phyloP scores from a whole-genome alignment of 1,284 basidiomycete species.

The Rhodotorula sp. region DNA sequence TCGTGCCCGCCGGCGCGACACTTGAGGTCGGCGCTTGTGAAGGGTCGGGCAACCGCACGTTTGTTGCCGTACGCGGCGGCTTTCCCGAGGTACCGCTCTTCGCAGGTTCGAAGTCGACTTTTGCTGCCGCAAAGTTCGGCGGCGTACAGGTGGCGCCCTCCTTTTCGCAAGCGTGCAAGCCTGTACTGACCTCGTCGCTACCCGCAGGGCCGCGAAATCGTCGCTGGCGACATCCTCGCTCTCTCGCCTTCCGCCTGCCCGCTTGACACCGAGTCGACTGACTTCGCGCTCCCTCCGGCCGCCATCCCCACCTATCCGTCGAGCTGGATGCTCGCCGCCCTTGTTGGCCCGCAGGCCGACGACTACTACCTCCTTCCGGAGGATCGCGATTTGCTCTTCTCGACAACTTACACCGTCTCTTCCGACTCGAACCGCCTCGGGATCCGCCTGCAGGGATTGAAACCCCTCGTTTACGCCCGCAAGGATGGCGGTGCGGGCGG shows the following conservation, averaged over 20 bases:
- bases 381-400: slow-evolving; percentile 59
- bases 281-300: slow-evolving; percentile 3
- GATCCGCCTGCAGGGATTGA: slow-evolving; percentile 53
- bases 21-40: slow-evolving; percentile 54
- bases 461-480: slow-evolving; percentile 58
- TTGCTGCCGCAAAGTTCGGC: slow-evolving; percentile 47
- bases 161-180: background rate
- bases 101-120: slow-evolving; percentile 58
- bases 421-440: slow-evolving; percentile 52
- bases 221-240: slow-evolving; percentile 53
- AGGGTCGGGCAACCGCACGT: slow-evolving; percentile 59
- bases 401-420: slow-evolving; percentile 60
- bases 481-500: slow-evolving; percentile 68
- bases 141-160: slow-evolving; percentile 43
- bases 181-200: background rate
- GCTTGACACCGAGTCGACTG: background rate
- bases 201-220: slow-evolving; percentile 57
- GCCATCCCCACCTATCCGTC: slow-evolving; percentile 5
- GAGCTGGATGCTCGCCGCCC: slow-evolving; percentile 61
- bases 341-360: slow-evolving; percentile 67
- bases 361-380: slow-evolving; percentile 59
- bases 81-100: slow-evolving; percentile 62
- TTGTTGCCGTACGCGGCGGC: slow-evolving; percentile 64
- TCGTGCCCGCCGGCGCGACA: slow-evolving; percentile 57
- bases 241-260: slow-evolving; percentile 48